These are phyloP conservation scores for Termitomyces sp. DNA, from an alignment of 768 basidiomycete species.

Conservation along the genomic window DNA sequence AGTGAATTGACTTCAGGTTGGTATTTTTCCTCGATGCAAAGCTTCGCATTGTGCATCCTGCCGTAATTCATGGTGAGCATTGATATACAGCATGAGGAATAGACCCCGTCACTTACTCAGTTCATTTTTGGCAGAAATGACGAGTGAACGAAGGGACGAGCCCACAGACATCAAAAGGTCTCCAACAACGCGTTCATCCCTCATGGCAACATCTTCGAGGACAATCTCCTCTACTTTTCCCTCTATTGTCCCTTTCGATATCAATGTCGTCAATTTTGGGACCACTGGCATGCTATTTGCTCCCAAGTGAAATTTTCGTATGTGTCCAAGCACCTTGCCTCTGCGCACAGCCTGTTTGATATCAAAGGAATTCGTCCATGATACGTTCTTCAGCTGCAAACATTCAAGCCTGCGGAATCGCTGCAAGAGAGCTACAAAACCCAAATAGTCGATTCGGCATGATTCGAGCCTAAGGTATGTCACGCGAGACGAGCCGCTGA, in stretches of 20 bases:
- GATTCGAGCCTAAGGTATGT: neutral
- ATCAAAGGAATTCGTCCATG: constrained; percentile 5
- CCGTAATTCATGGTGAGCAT: neutral
- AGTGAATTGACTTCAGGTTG: constrained; percentile 5
- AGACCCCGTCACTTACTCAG: constrained; percentile 2
- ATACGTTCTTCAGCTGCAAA: constrained; percentile 3
- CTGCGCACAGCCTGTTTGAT: neutral
- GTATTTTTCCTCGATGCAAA: constrained; percentile 4
- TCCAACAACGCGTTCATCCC: constrained; percentile 1
- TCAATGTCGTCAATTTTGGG: constrained; percentile 4
- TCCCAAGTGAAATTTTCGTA: constrained; percentile 8
- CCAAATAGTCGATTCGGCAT: constrained; percentile 3
- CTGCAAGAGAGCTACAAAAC: constrained; percentile 1
- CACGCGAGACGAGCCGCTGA: neutral
- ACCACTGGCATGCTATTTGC: constrained; percentile 1
- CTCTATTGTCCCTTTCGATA: neutral
- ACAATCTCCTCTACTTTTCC: constrained; percentile 1
- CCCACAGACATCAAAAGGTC: constrained; percentile 2
- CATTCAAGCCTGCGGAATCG: constrained; percentile 3
- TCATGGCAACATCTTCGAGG: constrained; percentile 3
- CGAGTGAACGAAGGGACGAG: constrained; percentile 1
- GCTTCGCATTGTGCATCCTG: neutral
- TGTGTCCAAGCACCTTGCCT: neutral
- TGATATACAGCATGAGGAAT: neutral
- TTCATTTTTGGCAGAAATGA: constrained; percentile 7